Conservation (phyloP, 495 filamentous ascomycete genomes). For the Neurospora tetraspora region DNA sequence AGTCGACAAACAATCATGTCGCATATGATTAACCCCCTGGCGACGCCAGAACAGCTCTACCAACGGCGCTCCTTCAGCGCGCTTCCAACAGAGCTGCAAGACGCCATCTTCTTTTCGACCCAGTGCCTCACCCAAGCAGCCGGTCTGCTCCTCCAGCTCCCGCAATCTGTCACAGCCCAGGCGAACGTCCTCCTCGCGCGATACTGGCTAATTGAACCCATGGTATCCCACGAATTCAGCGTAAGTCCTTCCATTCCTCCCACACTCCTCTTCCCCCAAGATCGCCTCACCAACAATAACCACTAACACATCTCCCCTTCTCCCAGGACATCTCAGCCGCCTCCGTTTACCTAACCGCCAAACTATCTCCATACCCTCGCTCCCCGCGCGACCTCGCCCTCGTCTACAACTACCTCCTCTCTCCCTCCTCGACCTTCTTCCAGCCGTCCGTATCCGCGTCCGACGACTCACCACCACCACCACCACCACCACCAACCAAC, state of each 20-base stretch:
- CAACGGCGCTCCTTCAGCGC: constrained; percentile 44
- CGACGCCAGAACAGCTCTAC: constrained; percentile 69
- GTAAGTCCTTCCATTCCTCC: constrained; percentile 14
- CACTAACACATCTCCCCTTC: constrained; percentile 4
- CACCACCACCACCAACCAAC: constrained; percentile 16
- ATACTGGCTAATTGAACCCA: constrained; percentile 60
- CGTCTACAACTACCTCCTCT: constrained; percentile 74
- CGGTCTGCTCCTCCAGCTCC: constrained; percentile 72
- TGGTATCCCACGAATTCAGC: constrained; percentile 38
- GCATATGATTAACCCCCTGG: constrained; percentile 72
- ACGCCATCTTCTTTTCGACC: constrained; percentile 54
- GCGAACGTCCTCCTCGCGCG: constrained; percentile 82
- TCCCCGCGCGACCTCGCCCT: constrained; percentile 71
- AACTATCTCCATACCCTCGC: constrained; percentile 67
- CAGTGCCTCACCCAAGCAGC: constrained; percentile 79
- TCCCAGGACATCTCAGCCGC: constrained; percentile 71
- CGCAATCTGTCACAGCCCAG: constrained; percentile 82
- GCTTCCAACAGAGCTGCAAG: constrained; percentile 69
- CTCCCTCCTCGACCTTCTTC: constrained; percentile 53
- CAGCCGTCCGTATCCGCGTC: constrained; percentile 25
- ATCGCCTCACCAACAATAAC: background rate
- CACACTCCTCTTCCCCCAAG: background rate
- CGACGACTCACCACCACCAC: constrained; percentile 7
- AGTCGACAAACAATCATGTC: constrained; percentile 25
- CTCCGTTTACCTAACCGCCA: constrained; percentile 71